A percentile compares a stretch with the other conserved stretches of the same genome.
Conservation (phyloP, 306 rosid species). For the Acmispon strigosus region DNA sequence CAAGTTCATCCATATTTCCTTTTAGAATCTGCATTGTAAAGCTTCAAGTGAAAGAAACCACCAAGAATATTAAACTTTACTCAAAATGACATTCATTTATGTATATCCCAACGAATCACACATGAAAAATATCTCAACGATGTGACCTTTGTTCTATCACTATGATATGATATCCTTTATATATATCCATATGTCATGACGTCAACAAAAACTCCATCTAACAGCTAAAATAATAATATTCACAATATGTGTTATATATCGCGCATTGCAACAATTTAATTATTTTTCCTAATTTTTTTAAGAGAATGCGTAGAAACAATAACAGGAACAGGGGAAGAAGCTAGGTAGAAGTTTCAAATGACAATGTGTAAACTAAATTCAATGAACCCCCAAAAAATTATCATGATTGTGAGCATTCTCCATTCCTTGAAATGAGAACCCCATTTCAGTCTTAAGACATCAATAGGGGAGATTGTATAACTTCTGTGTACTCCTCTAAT, state of each 20-base stretch:
- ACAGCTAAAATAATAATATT: no score
- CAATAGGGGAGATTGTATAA: background rate
- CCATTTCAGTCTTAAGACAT: background rate
- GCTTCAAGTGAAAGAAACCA: conserved; percentile 7
- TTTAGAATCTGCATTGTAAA: conserved; percentile 9
- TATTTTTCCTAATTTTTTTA: background rate
- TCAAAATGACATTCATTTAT: background rate
- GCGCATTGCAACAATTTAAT: no score
- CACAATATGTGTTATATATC: no score
- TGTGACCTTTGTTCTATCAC: no score
- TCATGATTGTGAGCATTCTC: background rate
- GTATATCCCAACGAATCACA: no score
- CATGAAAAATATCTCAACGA: no score
- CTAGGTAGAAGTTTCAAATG: no score
- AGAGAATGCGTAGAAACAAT: background rate
- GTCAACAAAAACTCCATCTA: no score
- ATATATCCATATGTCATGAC: no score
- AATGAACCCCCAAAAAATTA: background rate
- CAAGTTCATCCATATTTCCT: background rate
- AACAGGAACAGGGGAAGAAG: no score
- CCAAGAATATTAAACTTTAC: background rate
- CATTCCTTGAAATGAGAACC: background rate
- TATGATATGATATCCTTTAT: no score
- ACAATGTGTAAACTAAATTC: no score
- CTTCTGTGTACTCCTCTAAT: background rate